Base-by-base conservation (phyloP, 106 monocot genomes). In the Ottelia alismoides region DNA sequence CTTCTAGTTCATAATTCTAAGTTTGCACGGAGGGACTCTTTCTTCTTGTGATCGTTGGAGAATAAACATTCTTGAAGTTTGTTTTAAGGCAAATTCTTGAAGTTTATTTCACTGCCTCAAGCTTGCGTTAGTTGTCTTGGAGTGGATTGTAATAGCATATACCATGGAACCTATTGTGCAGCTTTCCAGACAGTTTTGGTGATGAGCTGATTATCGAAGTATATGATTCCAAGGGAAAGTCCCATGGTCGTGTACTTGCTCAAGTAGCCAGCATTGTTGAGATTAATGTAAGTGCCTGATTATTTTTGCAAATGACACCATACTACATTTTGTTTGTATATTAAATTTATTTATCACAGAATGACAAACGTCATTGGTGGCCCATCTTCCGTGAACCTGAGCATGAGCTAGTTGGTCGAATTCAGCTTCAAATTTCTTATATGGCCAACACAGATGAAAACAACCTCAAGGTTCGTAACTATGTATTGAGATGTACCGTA, bases 141-240 rank as follows among this genome's bases (percentile, higher is more conserved):
- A n/a, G n/a, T n/a, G n/a, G n/a, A n/a, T n/a, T n/a, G n/a, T n/a
- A n/a, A n/a, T n/a, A n/a, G n/a, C n/a, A n/a, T 45, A 17, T 23
- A 14, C n/a, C n/a, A n/a, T n/a, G n/a, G n/a, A n/a, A n/a, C n/a
- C n/a, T n/a, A n/a, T n/a, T n/a, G n/a, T 65, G 24, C 78, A 92
- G 91, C 70, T 92, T 92, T 48, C 91, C 91, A 43, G 91, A 92
- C 65, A 85, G 85, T 73, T n/a, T n/a, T n/a, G n/a, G n/a, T n/a
- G n/a, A n/a, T n/a, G n/a, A n/a, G n/a, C n/a, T n/a, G n/a, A n/a
- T 81, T 28, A 60, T 85, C 47, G 91, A 85, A 70, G 69, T 92
- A 17, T 73, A 73, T 67, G 91, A 92, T 70, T 92, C 81, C 27
- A 81, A 85, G 57, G 81, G 81, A 25, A 78, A 67, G 56, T 56